Base-by-base conservation (phyloP, 1,139 yeast genomes). In the Scheffersomyces segobiensis region DNA sequence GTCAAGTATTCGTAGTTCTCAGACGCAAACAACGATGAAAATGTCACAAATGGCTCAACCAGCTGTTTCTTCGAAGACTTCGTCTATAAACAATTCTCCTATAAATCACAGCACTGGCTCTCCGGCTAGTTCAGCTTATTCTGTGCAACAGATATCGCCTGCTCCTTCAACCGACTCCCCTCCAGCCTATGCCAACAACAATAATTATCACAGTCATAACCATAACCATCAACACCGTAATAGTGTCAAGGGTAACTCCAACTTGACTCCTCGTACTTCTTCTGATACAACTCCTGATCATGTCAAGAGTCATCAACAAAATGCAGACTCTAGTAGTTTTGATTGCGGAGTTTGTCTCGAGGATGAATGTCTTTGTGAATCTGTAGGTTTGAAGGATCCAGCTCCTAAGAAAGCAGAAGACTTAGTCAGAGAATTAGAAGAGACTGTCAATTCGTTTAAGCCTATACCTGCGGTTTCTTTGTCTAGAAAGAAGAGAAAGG, bases 281-380 rank as follows among this genome's bases (percentile, higher is more conserved):
- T 59, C 66, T 49, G 61, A 71, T 46, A 59, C 64, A 14, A 63
- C 71, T 0, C 62, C 68, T 4, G 62, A 56, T 39, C 62, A 57
- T 32, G 55, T 59, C 8, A 56, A 52, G 18, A 56, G 56, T 18
- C 50, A 19, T 46, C 50, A 48, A 46, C 60, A n/a, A 58, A 62
- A 20, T 22, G 5, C 26, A 1, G 52, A 48, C 2, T 52, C 55
- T 20, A 60, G 55, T 26, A 67, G 69, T 58, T 78, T 76, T 59
- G 86, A 82, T 63, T 89, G 95, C 69, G 89, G 89, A 1, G 85
- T 87, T 3, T 89, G 95, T 68, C 71, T 80, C 53, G 87, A 87
- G 68, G 93, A 88, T 55, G 87, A 85, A 58, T 89, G 95, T 67
- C 73, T 88, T 14, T 89, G 93, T 71, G 93, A 84, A 57, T 74